These are phyloP conservation scores for Flaveria sonorensis DNA, from an alignment of 129 eudicot species.

Conservation along the genomic window DNA sequence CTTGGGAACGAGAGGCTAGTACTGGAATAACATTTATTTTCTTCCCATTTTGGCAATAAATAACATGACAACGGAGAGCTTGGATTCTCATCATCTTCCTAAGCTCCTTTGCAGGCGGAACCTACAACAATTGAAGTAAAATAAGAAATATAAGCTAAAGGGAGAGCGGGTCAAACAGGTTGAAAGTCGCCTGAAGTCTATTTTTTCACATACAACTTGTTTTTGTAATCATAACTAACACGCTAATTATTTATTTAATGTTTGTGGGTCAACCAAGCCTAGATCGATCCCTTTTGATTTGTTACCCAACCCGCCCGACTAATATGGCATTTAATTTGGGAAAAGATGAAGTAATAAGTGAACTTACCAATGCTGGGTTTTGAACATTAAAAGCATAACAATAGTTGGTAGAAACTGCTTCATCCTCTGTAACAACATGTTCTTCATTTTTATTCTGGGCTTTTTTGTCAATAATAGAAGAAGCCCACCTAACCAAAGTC, in stretches of 20 bases:
- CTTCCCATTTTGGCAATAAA: slow-evolving; percentile 87
- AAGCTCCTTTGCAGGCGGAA: slow-evolving; percentile 85
- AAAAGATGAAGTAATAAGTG: not conserved
- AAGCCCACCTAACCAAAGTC: slow-evolving; percentile 90
- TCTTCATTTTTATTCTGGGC: slow-evolving; percentile 51
- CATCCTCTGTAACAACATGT: slow-evolving; percentile 79
- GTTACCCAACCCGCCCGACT: not conserved
- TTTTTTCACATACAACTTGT: not conserved
- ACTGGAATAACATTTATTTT: slow-evolving; percentile 90
- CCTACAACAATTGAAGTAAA: slow-evolving; percentile 45
- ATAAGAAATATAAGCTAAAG: not conserved
- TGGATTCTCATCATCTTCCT: slow-evolving; percentile 93
- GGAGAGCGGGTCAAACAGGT: not conserved
- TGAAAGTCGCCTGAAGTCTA: not conserved
- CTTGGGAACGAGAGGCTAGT: slow-evolving; percentile 94
- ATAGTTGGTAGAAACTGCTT: slow-evolving; percentile 75
- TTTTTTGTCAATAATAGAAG: slow-evolving; percentile 57
- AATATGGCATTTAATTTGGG: not conserved
- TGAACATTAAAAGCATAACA: slow-evolving; percentile 89
- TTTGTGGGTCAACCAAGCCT: not conserved
- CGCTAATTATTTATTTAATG: not conserved
- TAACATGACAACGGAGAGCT: slow-evolving; percentile 91
- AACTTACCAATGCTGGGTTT: slow-evolving; percentile 71
- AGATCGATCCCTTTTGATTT: not conserved
- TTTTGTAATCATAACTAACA: not conserved